Evolutionary conservation across 257 asterid species (phyloP), one percentile per base, ranked within the genome.

Genomic region (Solanum okadae): DNA sequence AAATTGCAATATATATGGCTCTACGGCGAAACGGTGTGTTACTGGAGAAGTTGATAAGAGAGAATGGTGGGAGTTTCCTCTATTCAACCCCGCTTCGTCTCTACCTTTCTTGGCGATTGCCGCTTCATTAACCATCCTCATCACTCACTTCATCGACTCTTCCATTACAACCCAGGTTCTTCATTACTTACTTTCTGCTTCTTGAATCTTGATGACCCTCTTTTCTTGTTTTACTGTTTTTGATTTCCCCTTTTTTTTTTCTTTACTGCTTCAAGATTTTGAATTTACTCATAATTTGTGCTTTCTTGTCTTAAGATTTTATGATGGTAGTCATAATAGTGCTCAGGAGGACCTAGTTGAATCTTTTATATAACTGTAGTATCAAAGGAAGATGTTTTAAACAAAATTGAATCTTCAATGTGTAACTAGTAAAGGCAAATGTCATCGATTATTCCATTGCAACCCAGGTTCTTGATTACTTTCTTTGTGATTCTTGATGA

Each of bases 71-170:
- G 91, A 16, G 90, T 89, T 79, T 84, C 87, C 42, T 87, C 95
- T 23, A 63, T 94, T 91, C 98, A 94, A 84, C 92, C 99, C 82
- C 98, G 96, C 37, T 81, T 95, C 46, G 83, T 94, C 86, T 93
- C 96, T 83, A 75, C 90, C 63, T 93, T 96, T 73, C 87, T 96
- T n/a, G 95, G 98, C 20, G 98, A 94, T 86, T 86, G 89, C 81
- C 92, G 95, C 87, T 89, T 92, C 90, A 85, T 92, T 87, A 94
- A 91, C 20, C 88, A 94, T 23, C 78, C 91, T 15, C 35, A 76
- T 15, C 29, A 76, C 67, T 84, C 95, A n/a, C 89, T 95, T 59
- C 95, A 89, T 81, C 93, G 88, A 6, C 92, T 93, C 86, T 90
- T 96, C 87, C 88, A 90, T 75, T 91, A 38, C 84, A 89, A 87